Conservation (phyloP, 179 eudicot genomes). For the Beta corolliflora region DNA sequence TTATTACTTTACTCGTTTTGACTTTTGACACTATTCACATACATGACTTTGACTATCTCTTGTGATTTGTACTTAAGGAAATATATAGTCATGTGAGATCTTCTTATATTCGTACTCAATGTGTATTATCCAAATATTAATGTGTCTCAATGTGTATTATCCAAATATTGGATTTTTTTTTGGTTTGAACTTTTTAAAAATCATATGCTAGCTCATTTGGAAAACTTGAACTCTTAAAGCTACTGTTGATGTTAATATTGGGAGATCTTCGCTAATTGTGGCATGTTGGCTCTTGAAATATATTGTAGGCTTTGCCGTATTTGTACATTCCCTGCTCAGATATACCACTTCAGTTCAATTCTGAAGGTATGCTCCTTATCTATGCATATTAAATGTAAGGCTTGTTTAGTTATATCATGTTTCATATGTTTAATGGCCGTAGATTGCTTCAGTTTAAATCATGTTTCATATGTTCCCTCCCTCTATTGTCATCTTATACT, state of each 20-base stretch:
- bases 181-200: not conserved
- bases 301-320: constrained; percentile 84
- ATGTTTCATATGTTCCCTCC: not conserved
- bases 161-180: not conserved
- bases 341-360: constrained; percentile 47
- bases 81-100: too few relatives aligned
- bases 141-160: too few relatives aligned
- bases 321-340: constrained; percentile 79
- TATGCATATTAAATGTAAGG: not conserved
- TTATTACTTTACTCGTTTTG: too few relatives aligned
- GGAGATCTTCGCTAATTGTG: constrained; percentile 9
- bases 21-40: too few relatives aligned
- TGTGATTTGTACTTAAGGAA: too few relatives aligned
- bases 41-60: too few relatives aligned
- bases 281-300: not conserved
- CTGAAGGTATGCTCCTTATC: constrained; percentile 46
- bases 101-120: too few relatives aligned
- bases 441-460: not conserved
- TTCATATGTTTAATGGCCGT: not conserved
- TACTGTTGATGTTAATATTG: not conserved
- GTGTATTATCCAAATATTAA: too few relatives aligned
- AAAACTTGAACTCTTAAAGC: not conserved
- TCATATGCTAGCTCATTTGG: not conserved
- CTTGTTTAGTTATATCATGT: not conserved
- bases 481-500: not conserved